Evolutionary conservation across 169 alveolate species (phyloP), one percentile per base, ranked within the genome.

Genomic region (Babesia ovata): DNA sequence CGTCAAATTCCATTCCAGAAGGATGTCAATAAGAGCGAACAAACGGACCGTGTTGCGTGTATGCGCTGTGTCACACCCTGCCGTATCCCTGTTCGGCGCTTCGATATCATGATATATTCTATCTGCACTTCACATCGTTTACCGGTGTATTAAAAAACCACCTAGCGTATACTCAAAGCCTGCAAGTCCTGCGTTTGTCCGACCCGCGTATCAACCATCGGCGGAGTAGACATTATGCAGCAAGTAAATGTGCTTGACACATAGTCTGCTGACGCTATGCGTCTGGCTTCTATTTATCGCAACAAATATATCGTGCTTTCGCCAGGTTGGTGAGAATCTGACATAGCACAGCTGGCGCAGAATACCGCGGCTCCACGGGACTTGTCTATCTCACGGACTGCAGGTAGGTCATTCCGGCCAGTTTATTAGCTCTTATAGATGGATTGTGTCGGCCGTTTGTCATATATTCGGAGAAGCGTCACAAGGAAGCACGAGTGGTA

Each of bases 401-500:
- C n/a, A 13, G 19, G 66, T 58, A 44, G 66, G 66, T 58, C 22
- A 13, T n/a, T 17, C 13, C 10, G 49, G 12, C 2, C 17, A 2
- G 14, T 8, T 16, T 12, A 3, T 0, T 12, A 36, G 24, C 53
- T 2, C 7, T 70, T 36, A 4, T 52, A 16, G 50, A 9, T 0
- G 26, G 60, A n/a, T 16, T 19, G 10, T 2, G 21, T 0, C 84
- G 48, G 42, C 63, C 75, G 19, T 83, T 83, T 42, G 46, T 29
- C 39, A 19, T 89, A 8, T 81, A 42, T 52, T 82, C 94, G n/a
- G 89, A 89, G 67, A 89, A 89, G 62, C 79, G 94, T n/a, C 94
- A 89, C 75, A 89, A 89, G 70, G 94, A 89, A 67, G 92, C 94
- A 13, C 28, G 84, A 63, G 67, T 72, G 71, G 93, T 88, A 70